Evolutionary conservation across 2,329 filamentous ascomycete species (phyloP), one percentile per base, ranked within the genome.

Genomic region (Talaromyces sp.): DNA sequence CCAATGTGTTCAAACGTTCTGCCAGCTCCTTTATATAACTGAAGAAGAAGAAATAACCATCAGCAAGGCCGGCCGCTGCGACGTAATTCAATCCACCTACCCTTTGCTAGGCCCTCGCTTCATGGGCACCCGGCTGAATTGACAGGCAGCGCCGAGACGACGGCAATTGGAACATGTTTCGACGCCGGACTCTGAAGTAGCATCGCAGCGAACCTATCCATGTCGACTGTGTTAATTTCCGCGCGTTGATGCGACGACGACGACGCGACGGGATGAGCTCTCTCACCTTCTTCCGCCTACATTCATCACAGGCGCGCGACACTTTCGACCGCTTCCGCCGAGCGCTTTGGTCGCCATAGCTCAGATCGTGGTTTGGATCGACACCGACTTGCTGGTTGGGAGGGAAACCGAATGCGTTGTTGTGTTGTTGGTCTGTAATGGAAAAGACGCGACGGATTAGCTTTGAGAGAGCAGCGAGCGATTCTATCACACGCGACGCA

Each of bases 1-100:
- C 92, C 53, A 96, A 88, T 51, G 85, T 88, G 68, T 93, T 87
- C 63, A 96, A 87, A 30, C 92, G 83, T 71, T 96, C 92, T 28
- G 92, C 91, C 27, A 96, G 83, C 74, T 96, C 92, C 73, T 96
- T 96, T 73, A 96, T 96, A 69, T 96, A 96, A 16, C 88, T 91
- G 69, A 57, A 31, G 14, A 63, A 53, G 55, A 18, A 54, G 54
- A 61, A 65, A 72, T 53, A 72, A 69, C 44, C 63, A 53, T 58
- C 23, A 61, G 62, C 55, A 10, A 27, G 62, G 57, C 34, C 53
- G 27, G 44, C 18, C 23, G 16, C n/a, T 23, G 56, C 44, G 61
- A 53, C 4, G 50, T 53, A 50, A n/a, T n/a, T 28, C 44, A 47
- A 14, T n/a, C 27, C 30, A 18, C 33, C 57, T 82, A 91, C 83